Evolutionary conservation across 2,329 filamentous ascomycete species (phyloP).

Genomic region (Ascosphaera pollenicola): DNA sequence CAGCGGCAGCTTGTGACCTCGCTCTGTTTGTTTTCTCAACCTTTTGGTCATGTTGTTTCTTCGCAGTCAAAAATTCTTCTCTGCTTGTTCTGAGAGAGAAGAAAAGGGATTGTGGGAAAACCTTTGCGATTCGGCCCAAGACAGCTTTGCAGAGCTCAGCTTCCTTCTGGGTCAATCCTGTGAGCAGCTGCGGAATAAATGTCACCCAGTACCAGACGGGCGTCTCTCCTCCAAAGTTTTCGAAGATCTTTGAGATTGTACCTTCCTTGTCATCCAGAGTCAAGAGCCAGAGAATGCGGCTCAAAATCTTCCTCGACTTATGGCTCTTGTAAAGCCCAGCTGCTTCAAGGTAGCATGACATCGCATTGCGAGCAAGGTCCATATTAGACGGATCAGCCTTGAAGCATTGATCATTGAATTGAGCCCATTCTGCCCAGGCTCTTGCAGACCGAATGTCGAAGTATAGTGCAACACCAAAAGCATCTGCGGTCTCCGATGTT

Average conservation of each 20-base stretch:
- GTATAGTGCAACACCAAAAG: constrained; percentile 85
- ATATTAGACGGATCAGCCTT: constrained; percentile 72
- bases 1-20: constrained; percentile 34
- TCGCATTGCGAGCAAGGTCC: constrained; percentile 66
- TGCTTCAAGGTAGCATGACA: constrained; percentile 91
- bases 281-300: constrained; percentile 82
- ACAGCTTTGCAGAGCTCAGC: constrained; percentile 69
- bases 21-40: constrained; percentile 36
- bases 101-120: constrained; percentile 87
- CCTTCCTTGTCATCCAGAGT: constrained; percentile 81
- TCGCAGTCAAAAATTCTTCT: constrained; percentile 82
- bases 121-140: constrained; percentile 80
- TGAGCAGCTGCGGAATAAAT: constrained; percentile 89
- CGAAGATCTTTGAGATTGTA: constrained; percentile 64
- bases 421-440: constrained; percentile 98
- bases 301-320: constrained; percentile 83
- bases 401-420: constrained; percentile 93
- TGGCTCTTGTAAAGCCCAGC: constrained; percentile 93
- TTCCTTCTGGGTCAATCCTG: constrained; percentile 77
- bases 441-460: constrained; percentile 92
- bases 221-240: constrained; percentile 92
- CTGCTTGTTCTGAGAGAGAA: constrained; percentile 84
- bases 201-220: constrained; percentile 99
- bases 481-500: constrained; percentile 75
- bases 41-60: constrained; percentile 56